Evolutionary conservation across 805 yeast species (phyloP).

Genomic region (Metschnikowia shivogae): DNA sequence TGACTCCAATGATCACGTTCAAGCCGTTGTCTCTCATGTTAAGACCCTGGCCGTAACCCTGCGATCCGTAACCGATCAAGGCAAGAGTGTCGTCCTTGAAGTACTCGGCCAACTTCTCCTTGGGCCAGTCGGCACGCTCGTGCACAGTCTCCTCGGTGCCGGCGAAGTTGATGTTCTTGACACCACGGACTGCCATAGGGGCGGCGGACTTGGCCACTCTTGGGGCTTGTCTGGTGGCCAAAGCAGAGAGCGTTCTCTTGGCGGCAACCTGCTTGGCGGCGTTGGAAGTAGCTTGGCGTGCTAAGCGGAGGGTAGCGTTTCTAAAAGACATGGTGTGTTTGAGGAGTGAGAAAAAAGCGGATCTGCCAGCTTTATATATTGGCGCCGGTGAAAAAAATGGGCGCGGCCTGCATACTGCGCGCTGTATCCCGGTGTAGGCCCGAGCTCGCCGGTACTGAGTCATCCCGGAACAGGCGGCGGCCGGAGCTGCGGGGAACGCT

Average conservation of each 20-base stretch:
- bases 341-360: constrained; percentile 5
- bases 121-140: constrained; percentile 99
- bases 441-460: constrained; percentile 6
- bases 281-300: constrained; percentile 44
- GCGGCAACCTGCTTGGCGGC: constrained; percentile 44
- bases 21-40: constrained; percentile 99
- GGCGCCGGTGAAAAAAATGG: constrained; percentile 7
- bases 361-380: constrained; percentile 9
- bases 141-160: constrained; percentile 93
- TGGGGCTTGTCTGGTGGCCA: constrained; percentile 45
- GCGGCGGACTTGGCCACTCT: constrained; percentile 31
- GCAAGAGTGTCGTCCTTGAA: constrained; percentile 98
- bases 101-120: constrained; percentile 90
- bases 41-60: constrained; percentile 99
- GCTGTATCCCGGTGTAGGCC: constrained; percentile 15
- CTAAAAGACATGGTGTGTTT: constrained; percentile 38
- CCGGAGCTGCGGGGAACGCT: not conserved
- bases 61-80: constrained; percentile 98
- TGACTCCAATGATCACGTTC: constrained; percentile 96
- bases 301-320: constrained; percentile 42
- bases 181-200: constrained; percentile 73
- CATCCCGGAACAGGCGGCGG: constrained; percentile 2
- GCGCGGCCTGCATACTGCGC: constrained; percentile 2
- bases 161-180: constrained; percentile 95
- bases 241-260: constrained; percentile 64